A percentile compares a stretch with the other conserved stretches of the same genome.
Conservation (phyloP, 2,329 filamentous ascomycete genomes). For the Chrysoporthe cubensis region DNA sequence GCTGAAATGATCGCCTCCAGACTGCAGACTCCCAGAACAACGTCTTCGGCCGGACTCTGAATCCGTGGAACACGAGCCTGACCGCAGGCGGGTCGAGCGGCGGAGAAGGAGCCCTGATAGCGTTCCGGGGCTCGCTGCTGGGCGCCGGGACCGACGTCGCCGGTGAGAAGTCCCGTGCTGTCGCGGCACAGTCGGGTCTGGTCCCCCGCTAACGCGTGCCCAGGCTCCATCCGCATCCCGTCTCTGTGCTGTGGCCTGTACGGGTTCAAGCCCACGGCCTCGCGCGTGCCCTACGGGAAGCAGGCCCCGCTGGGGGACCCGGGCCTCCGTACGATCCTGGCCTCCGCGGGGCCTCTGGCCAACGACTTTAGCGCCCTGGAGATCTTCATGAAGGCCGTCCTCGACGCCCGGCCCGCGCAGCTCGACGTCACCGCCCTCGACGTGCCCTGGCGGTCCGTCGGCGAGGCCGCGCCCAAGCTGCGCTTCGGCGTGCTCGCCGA, state of each 20-base stretch:
- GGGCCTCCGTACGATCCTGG: constrained; percentile 23
- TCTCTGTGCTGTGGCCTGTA: constrained; percentile 30
- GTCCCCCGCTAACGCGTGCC: not conserved
- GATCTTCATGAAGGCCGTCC: constrained; percentile 27
- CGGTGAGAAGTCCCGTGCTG: constrained; percentile 3
- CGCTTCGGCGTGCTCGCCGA: constrained; percentile 28
- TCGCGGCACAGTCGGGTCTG: too few relatives aligned
- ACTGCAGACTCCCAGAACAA: constrained; percentile 29
- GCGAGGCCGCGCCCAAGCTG: not conserved
- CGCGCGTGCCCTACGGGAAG: constrained; percentile 26
- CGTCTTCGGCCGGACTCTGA: constrained; percentile 25
- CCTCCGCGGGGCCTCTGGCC: constrained; percentile 27
- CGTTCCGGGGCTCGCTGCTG: constrained; percentile 29
- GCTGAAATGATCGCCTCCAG: not conserved
- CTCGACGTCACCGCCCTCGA: constrained; percentile 25
- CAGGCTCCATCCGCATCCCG: constrained; percentile 31
- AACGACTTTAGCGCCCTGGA: constrained; percentile 27
- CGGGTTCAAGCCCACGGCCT: constrained; percentile 28
- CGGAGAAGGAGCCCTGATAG: constrained; percentile 29
- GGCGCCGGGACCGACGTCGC: constrained; percentile 31
- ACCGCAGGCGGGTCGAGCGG: constrained; percentile 30
- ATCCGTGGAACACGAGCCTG: constrained; percentile 27
- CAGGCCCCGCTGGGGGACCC: constrained; percentile 24
- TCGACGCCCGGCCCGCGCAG: constrained; percentile 25
- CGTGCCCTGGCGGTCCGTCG: constrained; percentile 25